These are phyloP conservation scores for Blastobotrys apis DNA, from an alignment of 1,139 yeast species.

Conservation along the genomic window DNA sequence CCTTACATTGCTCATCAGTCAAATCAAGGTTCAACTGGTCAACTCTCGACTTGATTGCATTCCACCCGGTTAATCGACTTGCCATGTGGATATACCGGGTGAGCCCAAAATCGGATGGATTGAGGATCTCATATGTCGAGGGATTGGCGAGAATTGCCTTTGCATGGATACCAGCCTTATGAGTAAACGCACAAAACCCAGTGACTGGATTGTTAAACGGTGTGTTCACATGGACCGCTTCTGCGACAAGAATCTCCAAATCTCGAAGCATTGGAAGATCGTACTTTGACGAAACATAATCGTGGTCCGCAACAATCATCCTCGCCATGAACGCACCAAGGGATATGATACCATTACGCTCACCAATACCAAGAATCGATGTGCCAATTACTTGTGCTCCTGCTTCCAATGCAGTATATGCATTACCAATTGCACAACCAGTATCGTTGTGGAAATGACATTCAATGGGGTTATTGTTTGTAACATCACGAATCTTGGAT, in stretches of 20 bases:
- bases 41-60: too few relatives aligned
- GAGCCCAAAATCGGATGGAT: constrained; percentile 92
- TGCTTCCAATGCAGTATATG: constrained; percentile 96
- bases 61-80: too few relatives aligned
- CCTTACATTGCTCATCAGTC: too few relatives aligned
- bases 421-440: constrained; percentile 98
- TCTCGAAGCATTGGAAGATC: constrained; percentile 94
- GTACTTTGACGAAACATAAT: constrained; percentile 89
- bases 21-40: too few relatives aligned
- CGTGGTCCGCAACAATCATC: constrained; percentile 98
- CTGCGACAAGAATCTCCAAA: constrained; percentile 92
- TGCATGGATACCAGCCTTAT: constrained; percentile 98
- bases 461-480: too few relatives aligned
- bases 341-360: constrained; percentile 97
- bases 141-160: constrained; percentile 98
- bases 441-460: constrained; percentile 99
- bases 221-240: constrained; percentile 91
- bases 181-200: constrained; percentile 98
- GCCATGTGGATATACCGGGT: constrained; percentile 92
- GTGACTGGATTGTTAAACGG: constrained; percentile 99
- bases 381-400: constrained; percentile 96
- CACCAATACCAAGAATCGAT: constrained; percentile 95
- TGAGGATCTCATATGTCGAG: constrained; percentile 91
- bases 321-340: constrained; percentile 98
- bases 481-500: too few relatives aligned